These are phyloP conservation scores for Pyrenochaeta sp. DNA, from an alignment of 2,329 filamentous ascomycete genomes.

Conservation along the genomic window DNA sequence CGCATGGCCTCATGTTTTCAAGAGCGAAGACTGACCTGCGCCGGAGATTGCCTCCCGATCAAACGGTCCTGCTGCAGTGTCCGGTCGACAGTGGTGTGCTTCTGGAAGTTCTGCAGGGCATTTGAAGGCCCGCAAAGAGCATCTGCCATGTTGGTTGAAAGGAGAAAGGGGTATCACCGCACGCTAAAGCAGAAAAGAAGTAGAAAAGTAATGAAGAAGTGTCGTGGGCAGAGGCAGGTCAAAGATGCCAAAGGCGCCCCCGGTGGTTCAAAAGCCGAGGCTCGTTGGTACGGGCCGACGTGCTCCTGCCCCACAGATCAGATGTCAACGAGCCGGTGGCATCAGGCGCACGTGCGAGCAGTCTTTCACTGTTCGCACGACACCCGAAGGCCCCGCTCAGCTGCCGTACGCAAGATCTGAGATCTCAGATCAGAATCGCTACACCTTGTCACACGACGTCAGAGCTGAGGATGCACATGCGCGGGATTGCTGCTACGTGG, in stretches of 20 bases:
- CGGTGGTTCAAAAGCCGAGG: constrained; percentile 28
- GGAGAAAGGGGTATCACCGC: constrained; percentile 29
- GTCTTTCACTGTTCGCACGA: background rate
- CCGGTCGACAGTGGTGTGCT: constrained; percentile 73
- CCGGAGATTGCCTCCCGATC: constrained; percentile 61
- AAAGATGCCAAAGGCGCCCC: background rate
- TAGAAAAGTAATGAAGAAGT: constrained; percentile 2
- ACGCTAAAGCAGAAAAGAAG: constrained; percentile 17
- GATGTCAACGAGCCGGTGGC: background rate
- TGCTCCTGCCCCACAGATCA: background rate
- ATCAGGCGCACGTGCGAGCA: constrained; percentile 9
- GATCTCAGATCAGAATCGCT: background rate
- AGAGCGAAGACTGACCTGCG: constrained; percentile 58
- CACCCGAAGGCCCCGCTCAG: background rate
- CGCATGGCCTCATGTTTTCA: constrained; percentile 1
- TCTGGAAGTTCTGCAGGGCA: constrained; percentile 75
- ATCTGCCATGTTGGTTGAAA: constrained; percentile 65
- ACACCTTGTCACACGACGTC: background rate
- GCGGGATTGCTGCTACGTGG: background rate
- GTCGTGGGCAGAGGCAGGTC: background rate
- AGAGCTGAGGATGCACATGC: background rate
- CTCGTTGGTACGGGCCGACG: constrained; percentile 19
- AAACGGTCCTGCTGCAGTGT: constrained; percentile 78
- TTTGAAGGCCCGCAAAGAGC: constrained; percentile 78
- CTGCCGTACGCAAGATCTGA: background rate